Conservation (phyloP, 108 stramenopile species). For the Cyclotella distinguenda region DNA sequence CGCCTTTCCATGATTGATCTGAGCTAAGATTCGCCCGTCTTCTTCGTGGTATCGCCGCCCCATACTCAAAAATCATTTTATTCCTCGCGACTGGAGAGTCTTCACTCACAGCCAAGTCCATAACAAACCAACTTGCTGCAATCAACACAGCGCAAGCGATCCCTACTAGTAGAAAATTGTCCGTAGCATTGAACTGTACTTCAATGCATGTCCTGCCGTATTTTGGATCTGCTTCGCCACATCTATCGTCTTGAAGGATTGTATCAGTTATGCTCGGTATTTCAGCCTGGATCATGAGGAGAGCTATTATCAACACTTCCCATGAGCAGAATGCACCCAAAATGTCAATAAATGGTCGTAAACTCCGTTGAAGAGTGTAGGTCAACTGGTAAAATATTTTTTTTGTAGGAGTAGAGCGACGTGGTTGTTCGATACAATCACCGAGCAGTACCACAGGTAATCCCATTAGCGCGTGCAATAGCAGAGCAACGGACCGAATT, state of each 20-base stretch:
- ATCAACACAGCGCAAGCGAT: slow-evolving; percentile 36
- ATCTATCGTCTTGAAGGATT: slow-evolving; percentile 55
- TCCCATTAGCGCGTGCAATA: slow-evolving; percentile 54
- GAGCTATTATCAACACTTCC: slow-evolving; percentile 81
- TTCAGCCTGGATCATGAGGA: slow-evolving; percentile 74
- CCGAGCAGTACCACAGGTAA: slow-evolving; percentile 32
- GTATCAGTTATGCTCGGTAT: slow-evolving; percentile 84
- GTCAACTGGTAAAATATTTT: slow-evolving; percentile 14
- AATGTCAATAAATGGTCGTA: slow-evolving; percentile 58
- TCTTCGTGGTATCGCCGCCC: slow-evolving; percentile 25
- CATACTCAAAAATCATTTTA: slow-evolving; percentile 35
- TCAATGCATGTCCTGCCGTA: slow-evolving; percentile 46
- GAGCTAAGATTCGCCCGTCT: slow-evolving; percentile 19
- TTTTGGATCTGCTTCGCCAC: slow-evolving; percentile 37
- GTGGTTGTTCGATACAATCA: slow-evolving; percentile 42
- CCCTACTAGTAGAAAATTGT: slow-evolving; percentile 29
- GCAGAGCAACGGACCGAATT: slow-evolving; percentile 37
- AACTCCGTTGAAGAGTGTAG: slow-evolving; percentile 15
- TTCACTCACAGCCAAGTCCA: slow-evolving; percentile 25
- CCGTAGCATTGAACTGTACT: slow-evolving; percentile 40
- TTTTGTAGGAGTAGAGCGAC: slow-evolving; percentile 32
- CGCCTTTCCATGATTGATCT: slow-evolving; percentile 9
- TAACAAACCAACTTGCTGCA: slow-evolving; percentile 23
- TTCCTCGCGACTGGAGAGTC: slow-evolving; percentile 3
- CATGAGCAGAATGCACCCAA: slow-evolving; percentile 85